These are phyloP conservation scores for Quercus gilva DNA, from an alignment of 306 rosid genomes.

Conservation along the genomic window DNA sequence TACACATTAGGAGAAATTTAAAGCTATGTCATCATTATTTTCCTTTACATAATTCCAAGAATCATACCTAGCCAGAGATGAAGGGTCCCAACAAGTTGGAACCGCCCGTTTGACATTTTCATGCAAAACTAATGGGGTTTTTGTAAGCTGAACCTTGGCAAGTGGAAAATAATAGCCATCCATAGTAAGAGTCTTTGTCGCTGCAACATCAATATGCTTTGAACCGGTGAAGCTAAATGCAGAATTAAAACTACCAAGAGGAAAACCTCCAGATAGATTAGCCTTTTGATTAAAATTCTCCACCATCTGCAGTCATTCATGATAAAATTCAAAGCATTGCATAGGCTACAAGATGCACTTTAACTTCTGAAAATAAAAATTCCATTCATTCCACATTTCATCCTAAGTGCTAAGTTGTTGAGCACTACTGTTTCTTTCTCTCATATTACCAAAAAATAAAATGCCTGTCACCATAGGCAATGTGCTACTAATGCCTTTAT, in stretches of 20 bases:
- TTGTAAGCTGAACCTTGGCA: slow-evolving; percentile 63
- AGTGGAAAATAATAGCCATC: slow-evolving; percentile 80
- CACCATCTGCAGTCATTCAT: slow-evolving; percentile 69
- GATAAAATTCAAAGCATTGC: slow-evolving; percentile 8
- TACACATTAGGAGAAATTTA: slow-evolving; percentile 21
- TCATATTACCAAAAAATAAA: background rate
- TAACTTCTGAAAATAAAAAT: background rate
- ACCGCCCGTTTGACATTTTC: slow-evolving; percentile 63
- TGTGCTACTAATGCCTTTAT: background rate
- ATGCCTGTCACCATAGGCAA: background rate
- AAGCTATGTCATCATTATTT: slow-evolving; percentile 13
- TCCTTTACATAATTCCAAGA: slow-evolving; percentile 11
- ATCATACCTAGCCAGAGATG: slow-evolving; percentile 68
- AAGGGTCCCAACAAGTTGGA: slow-evolving; percentile 74
- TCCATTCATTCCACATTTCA: background rate
- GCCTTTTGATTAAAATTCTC: slow-evolving; percentile 75
- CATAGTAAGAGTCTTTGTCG: slow-evolving; percentile 67
- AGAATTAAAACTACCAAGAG: slow-evolving; percentile 81
- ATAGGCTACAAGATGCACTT: background rate
- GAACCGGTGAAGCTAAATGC: slow-evolving; percentile 93
- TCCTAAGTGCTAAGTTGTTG: background rate
- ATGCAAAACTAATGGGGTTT: slow-evolving; percentile 47
- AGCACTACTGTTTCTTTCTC: background rate
- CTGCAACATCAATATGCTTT: slow-evolving; percentile 55
- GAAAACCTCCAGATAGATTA: slow-evolving; percentile 51